phyloP scores from a whole-genome alignment of 805 yeast genomes.

The Blastobotrys peoriensis region DNA sequence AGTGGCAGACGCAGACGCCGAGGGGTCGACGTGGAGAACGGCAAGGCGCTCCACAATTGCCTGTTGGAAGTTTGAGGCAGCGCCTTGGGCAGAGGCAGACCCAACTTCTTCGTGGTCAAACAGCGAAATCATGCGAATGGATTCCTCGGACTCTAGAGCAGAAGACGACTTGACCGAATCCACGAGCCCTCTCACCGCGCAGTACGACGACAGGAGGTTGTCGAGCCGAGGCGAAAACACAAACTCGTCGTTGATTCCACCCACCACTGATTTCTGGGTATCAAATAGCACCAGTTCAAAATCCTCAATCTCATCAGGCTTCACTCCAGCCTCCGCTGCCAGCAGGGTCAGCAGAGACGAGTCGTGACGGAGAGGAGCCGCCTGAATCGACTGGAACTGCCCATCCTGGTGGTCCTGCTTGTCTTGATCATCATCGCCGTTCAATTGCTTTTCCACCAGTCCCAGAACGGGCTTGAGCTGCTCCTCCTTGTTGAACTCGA shows the following conservation, averaged over 20 bases:
- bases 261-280: conserved; percentile 73
- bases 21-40: conserved; percentile 34
- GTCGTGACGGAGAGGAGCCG: conserved; percentile 59
- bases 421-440: conserved; percentile 21
- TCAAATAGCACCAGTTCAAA: conserved; percentile 84
- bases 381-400: conserved; percentile 9
- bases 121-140: conserved; percentile 68
- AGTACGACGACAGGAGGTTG: conserved; percentile 80
- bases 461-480: conserved; percentile 87
- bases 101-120: conserved; percentile 98
- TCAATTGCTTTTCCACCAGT: conserved; percentile 36
- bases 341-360: conserved; percentile 60
- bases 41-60: conserved; percentile 68
- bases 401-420: conserved; percentile 15
- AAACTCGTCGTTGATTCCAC: conserved; percentile 88
- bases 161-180: conserved; percentile 37
- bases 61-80: conserved; percentile 85
- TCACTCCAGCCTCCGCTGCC: conserved; percentile 56
- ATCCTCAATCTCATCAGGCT: conserved; percentile 64
- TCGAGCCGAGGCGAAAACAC: conserved; percentile 89
- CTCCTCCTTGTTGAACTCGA: conserved; percentile 84
- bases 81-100: conserved; percentile 92
- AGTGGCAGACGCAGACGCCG: conserved; percentile 25
- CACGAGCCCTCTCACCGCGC: conserved; percentile 67
- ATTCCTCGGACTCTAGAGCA: conserved; percentile 41